A percentile compares a stretch with the other conserved stretches of the same genome.
phyloP scores from a whole-genome alignment of 208 protist genomes.

The Acanthamoeba pearcei region DNA sequence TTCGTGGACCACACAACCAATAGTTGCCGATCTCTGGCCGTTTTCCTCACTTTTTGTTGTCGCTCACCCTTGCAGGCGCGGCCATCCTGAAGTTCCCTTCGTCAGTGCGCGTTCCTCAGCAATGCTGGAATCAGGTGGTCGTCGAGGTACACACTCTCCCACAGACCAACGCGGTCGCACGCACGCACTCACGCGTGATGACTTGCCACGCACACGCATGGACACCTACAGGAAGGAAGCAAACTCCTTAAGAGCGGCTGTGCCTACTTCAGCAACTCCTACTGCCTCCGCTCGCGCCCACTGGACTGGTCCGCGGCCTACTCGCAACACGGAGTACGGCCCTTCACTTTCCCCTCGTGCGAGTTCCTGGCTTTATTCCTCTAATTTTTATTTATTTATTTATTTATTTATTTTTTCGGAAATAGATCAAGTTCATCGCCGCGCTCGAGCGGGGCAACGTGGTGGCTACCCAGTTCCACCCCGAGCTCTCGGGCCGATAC shows the following conservation, averaged over 20 bases:
- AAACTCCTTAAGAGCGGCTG: conserved; percentile 44
- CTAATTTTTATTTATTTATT: not conserved
- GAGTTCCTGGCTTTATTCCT: not conserved
- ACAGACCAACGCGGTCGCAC: not conserved
- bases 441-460: conserved; percentile 69
- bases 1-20: not conserved
- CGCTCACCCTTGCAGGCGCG: not conserved
- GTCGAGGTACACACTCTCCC: not conserved
- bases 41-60: not conserved
- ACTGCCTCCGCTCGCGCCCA: conserved; percentile 40
- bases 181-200: not conserved
- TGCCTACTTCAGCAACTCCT: conserved; percentile 77
- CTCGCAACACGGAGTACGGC: conserved; percentile 66
- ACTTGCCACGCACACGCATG: not conserved
- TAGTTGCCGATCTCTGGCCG: not conserved
- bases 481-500: conserved; percentile 77
- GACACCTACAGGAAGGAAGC: conserved; percentile 2
- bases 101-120: conserved; percentile 75
- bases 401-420: not conserved
- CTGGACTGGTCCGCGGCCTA: conserved; percentile 73
- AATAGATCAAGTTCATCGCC: conserved; percentile 47
- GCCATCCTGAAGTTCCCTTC: conserved; percentile 60
- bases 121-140: conserved; percentile 77
- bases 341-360: not conserved
- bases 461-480: conserved; percentile 79